These are phyloP conservation scores for Coemansia sp. DNA, from an alignment of 192 early-diverging fungal genomes.

Conservation along the genomic window DNA sequence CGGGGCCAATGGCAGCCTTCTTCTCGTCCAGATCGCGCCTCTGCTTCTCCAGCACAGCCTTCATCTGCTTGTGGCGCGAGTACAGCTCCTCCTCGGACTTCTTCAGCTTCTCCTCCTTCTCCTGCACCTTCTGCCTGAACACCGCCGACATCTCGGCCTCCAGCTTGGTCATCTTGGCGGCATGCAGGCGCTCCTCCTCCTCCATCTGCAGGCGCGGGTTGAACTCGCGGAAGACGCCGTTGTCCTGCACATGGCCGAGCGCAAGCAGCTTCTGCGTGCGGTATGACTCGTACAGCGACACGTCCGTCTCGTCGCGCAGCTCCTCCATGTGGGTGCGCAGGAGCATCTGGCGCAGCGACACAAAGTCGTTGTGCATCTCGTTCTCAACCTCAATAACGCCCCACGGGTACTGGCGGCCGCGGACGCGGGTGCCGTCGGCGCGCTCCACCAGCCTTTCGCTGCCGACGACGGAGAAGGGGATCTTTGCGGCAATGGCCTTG, in stretches of 20 bases:
- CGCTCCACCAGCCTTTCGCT: slow-evolving; percentile 79
- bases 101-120: slow-evolving; percentile 96
- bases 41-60: slow-evolving; percentile 92
- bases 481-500: slow-evolving; percentile 77
- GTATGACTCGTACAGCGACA: slow-evolving; percentile 91
- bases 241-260: slow-evolving; percentile 79
- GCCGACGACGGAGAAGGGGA: slow-evolving; percentile 92
- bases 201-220: slow-evolving; percentile 79
- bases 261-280: slow-evolving; percentile 90
- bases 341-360: slow-evolving; percentile 87
- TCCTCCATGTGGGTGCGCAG: slow-evolving; percentile 94
- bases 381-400: slow-evolving; percentile 96
- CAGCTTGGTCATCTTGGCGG: slow-evolving; percentile 94
- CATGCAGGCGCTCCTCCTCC: slow-evolving; percentile 87
- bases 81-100: slow-evolving; percentile 95
- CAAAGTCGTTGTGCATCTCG: slow-evolving; percentile 94
- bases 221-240: slow-evolving; percentile 74
- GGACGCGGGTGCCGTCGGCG: slow-evolving; percentile 76
- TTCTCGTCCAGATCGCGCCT: slow-evolving; percentile 91
- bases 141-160: slow-evolving; percentile 98
- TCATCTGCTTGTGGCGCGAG: slow-evolving; percentile 96
- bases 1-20: slow-evolving; percentile 72
- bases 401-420: slow-evolving; percentile 90
- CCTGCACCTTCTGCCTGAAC: slow-evolving; percentile 97
- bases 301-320: slow-evolving; percentile 87